These are phyloP conservation scores for Lathyrus oleraceus DNA, from an alignment of 306 rosid species.

Conservation along the genomic window DNA sequence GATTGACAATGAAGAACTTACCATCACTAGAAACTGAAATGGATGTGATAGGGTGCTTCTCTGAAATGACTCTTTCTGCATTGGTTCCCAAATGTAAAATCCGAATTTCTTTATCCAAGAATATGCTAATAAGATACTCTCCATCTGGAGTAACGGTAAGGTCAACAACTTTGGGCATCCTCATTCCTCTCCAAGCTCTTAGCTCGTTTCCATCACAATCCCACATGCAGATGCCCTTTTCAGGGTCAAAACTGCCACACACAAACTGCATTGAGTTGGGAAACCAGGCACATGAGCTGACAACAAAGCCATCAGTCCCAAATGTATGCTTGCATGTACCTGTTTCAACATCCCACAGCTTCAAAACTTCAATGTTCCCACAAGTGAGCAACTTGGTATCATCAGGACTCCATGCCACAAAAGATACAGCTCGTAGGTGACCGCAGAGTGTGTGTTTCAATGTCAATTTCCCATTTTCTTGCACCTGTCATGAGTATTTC, in stretches of 20 bases:
- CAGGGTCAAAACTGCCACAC: conserved; percentile 85
- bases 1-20: conserved; percentile 76
- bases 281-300: conserved; percentile 98
- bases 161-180: conserved; percentile 88
- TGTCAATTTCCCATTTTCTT: conserved; percentile 65
- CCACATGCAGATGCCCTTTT: conserved; percentile 89
- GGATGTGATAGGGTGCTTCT: conserved; percentile 53
- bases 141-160: conserved; percentile 87
- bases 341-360: conserved; percentile 92
- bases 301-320: conserved; percentile 70
- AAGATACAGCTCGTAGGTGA: conserved; percentile 72
- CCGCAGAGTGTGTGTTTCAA: conserved; percentile 64
- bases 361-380: conserved; percentile 85
- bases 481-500: conserved; percentile 56
- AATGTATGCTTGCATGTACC: conserved; percentile 90
- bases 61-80: conserved; percentile 67
- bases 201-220: conserved; percentile 83
- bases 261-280: conserved; percentile 80
- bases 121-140: conserved; percentile 74
- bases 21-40: conserved; percentile 57
- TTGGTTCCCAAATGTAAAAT: conserved; percentile 64
- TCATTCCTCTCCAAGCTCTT: conserved; percentile 78
- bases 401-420: conserved; percentile 97
- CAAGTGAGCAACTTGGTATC: conserved; percentile 86
- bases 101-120: conserved; percentile 72